Base-by-base conservation (phyloP, 2,329 filamentous ascomycete species). In the Aurifilum marmelostoma region DNA sequence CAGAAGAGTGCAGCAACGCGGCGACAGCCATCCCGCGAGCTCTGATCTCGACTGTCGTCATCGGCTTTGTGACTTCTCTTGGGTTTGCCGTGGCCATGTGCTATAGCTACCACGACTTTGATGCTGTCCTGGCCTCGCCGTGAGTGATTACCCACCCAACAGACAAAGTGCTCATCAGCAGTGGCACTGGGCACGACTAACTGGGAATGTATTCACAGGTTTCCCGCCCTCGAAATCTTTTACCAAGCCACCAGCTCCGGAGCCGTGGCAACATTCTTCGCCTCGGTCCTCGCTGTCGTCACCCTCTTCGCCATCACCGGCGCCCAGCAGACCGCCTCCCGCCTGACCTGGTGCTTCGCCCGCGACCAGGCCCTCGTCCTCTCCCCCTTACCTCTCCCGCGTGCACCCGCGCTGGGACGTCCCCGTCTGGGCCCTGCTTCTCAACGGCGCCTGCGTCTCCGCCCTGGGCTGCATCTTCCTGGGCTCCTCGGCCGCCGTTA, bases 1-100 rank as follows among this genome's bases (percentile, higher is more conserved):
- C 78, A 1, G 80, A 81, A 69, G 80, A 81, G 60, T 77, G 77
- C 34, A 75, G 73, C 0, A 69, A 76, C 60, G 73, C 79, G 3
- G 74, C 73, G 11, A 73, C 67, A 1, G 74, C 74, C 3, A 75
- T 80, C 2, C 79, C 79, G 0, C 73, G 73, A 52, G 78, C 78
- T 5, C 72, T 81, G 16, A 65, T 79, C 41, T 73, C 74, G 1
- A 78, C 77, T 0, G 72, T 80, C 0, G 67, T 73, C 1, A 75
- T 80, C 21, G 78, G 78, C 2, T 79, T 80, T 41, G 63, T 77
- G 34, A 78, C 77, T 1, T 74, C 73, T 60, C 73, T 78, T 56
- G 37, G 75, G 60, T 77, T 79, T 73, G 63, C 75, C n/a, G 68
- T 76, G 50, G 70, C 77, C 66, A 74, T 79, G 74, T 67, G 73